Evolutionary conservation across 2,329 filamentous ascomycete species (phyloP), one percentile per base, ranked within the genome.

Genomic region (Scedosporium boydii): DNA sequence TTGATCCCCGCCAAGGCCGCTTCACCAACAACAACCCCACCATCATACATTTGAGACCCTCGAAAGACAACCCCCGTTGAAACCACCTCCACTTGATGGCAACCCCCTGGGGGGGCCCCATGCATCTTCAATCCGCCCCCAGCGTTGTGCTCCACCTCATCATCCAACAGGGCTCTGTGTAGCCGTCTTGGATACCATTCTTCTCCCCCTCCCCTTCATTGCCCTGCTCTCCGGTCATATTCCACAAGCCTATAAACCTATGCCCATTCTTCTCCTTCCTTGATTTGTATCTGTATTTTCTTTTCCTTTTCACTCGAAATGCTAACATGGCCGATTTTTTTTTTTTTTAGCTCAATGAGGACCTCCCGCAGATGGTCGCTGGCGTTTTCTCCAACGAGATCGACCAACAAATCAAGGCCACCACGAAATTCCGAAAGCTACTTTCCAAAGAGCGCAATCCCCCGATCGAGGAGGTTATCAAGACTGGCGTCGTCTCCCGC

Each of bases 381-480:
- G 95, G 95, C 66, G 95, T 99, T 72, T 98, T 99, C 80, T 99
- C 95, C 67, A 93, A 99, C 67, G 92, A 98, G 78, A 97, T 99
- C 77, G 95, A 99, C 74, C 85, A 90, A 69, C 95, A 99, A 79
- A 99, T 99, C 70, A 88, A 93, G 78, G 92, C 93, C 63, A 99
- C 95, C 29, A 99, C 95, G 69, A 97, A 96, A 77, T 99, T 99
- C 83, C 85, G 95, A 75, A 99, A 99, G 83, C 85, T 99, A 51
- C 82, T 99, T 29, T 97, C 92, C 68, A 99, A 99, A 81, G 95
- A 99, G 82, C 91, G 95, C 73, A 99, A 99, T 81, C 95, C 95
- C 57, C 95, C 95, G 56, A 99, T 99, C 74, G 95, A 99, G 81
- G 92, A 96, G 74, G 95, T 99, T 69, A 99, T 99, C 78, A 96